These are phyloP conservation scores for Acanthamoeba healyi DNA, from an alignment of 208 protist genomes.

Conservation along the genomic window DNA sequence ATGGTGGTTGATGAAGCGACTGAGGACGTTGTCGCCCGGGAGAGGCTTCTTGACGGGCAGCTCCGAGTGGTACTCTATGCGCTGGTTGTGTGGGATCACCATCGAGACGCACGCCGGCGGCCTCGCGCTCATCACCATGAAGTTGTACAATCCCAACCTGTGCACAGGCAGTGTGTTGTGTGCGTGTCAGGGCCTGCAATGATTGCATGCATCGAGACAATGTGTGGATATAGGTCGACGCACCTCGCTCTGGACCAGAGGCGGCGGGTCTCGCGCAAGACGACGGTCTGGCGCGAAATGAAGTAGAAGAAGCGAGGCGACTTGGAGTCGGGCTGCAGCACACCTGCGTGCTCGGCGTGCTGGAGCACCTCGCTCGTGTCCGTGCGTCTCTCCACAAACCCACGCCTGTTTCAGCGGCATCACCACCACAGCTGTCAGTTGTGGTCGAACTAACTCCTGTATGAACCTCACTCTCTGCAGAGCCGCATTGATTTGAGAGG, in stretches of 20 bases:
- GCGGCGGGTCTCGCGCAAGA: background rate
- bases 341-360: background rate
- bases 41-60: background rate
- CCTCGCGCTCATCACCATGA: background rate
- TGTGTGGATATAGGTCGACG: background rate
- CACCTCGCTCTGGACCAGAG: constrained; percentile 14
- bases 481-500: no score
- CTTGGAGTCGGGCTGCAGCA: background rate
- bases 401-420: background rate
- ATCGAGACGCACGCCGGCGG: background rate
- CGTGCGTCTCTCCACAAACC: background rate
- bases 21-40: background rate
- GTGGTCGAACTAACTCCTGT: no score
- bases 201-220: no score
- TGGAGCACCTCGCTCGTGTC: background rate
- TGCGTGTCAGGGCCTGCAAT: no score
- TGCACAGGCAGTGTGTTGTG: background rate
- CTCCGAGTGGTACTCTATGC: background rate
- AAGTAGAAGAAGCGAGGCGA: background rate
- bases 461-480: no score
- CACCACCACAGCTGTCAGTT: background rate
- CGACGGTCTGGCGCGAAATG: background rate
- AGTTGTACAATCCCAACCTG: constrained; percentile 20
- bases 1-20: background rate
- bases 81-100: background rate